phyloP scores from a whole-genome alignment of 1,284 basidiomycete species.

The Rhodotorula sp. region DNA sequence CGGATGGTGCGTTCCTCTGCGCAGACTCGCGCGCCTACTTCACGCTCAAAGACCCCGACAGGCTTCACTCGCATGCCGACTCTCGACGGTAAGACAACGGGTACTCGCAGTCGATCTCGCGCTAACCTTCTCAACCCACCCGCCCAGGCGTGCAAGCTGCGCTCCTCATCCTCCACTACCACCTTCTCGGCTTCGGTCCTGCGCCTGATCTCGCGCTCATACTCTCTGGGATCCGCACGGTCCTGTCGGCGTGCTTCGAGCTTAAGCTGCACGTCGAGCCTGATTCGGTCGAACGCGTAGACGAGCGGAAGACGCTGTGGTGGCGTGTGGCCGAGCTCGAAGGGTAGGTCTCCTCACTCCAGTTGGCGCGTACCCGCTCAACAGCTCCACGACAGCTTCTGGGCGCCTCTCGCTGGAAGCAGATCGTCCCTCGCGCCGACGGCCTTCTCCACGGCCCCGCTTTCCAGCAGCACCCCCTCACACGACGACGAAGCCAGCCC shows the following conservation, averaged over 20 bases:
- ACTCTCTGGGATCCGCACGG: not conserved
- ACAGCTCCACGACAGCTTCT: not conserved
- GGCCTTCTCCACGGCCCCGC: not conserved
- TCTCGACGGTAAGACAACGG: not conserved
- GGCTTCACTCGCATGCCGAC: not conserved
- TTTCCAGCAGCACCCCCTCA: no score
- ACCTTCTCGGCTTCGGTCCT: constrained; percentile 1
- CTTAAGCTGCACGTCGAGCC: constrained; percentile 7
- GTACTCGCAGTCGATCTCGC: not conserved
- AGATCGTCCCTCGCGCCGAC: not conserved
- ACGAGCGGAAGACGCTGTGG: constrained; percentile 6
- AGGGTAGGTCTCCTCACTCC: not conserved
- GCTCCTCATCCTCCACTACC: constrained; percentile 9
- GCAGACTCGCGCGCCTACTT: no score
- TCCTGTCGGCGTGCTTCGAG: not conserved
- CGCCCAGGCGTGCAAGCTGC: constrained; percentile 3
- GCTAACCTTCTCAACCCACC: not conserved
- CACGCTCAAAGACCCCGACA: not conserved
- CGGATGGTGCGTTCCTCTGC: not conserved
- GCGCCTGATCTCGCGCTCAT: not conserved
- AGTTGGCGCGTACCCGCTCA: not conserved
- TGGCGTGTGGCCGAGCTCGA: constrained; percentile 8
- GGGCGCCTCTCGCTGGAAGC: constrained; percentile 10
- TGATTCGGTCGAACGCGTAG: not conserved
- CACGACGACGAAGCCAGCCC: no score